These are phyloP conservation scores for Petasospora fabianii DNA, from an alignment of 1,139 yeast species.

Conservation along the genomic window DNA sequence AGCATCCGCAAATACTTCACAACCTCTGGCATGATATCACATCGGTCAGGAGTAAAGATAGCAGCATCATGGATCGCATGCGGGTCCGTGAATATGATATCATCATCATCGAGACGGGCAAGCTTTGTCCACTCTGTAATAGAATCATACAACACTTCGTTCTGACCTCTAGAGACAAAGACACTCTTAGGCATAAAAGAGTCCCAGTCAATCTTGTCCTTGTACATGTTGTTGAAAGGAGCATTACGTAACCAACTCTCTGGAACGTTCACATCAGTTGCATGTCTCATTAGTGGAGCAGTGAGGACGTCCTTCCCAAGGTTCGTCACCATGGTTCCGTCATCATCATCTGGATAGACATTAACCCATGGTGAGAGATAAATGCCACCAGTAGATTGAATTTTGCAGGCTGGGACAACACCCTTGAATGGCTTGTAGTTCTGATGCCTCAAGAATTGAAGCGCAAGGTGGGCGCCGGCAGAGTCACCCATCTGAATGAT, in stretches of 20 bases:
- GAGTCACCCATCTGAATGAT: conserved; percentile 44
- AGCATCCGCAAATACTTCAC: conserved; percentile 1
- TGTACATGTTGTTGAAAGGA: not conserved
- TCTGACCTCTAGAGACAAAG: conserved; percentile 4
- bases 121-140: conserved; percentile 3
- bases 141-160: conserved; percentile 5
- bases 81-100: not conserved
- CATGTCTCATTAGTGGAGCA: not conserved
- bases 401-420: conserved; percentile 13
- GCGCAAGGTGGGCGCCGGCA: conserved; percentile 44
- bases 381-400: conserved; percentile 34
- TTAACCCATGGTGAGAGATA: conserved; percentile 45
- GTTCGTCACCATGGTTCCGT: conserved; percentile 15
- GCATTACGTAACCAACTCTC: not conserved
- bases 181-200: conserved; percentile 1
- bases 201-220: conserved; percentile 6
- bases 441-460: conserved; percentile 34
- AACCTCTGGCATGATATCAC: not conserved
- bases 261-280: not conserved
- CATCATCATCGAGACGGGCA: not conserved
- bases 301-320: conserved; percentile 1
- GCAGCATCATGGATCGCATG: conserved; percentile 5
- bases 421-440: conserved; percentile 30
- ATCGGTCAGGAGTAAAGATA: conserved; percentile 1
- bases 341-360: conserved; percentile 22